phyloP scores from a whole-genome alignment of 2,329 filamentous ascomycete species.

The Hortaea sp. region DNA sequence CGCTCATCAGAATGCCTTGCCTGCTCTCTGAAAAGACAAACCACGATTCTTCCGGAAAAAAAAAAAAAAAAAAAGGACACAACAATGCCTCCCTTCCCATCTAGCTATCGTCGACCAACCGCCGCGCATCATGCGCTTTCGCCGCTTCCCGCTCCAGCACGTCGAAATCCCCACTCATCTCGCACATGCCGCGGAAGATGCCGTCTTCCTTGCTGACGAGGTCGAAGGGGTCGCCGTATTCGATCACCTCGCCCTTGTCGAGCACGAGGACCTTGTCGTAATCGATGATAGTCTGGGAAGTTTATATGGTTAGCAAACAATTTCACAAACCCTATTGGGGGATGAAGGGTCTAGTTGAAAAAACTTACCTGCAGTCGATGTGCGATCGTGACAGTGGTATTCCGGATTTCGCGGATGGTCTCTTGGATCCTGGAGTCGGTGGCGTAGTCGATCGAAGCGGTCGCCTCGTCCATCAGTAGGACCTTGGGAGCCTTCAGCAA shows the following conservation, averaged over 20 bases:
- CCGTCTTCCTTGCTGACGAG: constrained; percentile 63
- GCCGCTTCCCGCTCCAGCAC: constrained; percentile 46
- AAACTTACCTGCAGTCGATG: constrained; percentile 57
- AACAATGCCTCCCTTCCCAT: not conserved
- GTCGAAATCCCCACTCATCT: constrained; percentile 56
- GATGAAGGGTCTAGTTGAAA: not conserved
- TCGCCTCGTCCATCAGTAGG: constrained; percentile 98
- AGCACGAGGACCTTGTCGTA: constrained; percentile 96
- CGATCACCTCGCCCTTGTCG: constrained; percentile 76
- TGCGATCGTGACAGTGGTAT: constrained; percentile 93
- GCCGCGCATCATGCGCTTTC: constrained; percentile 35
- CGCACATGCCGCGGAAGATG: constrained; percentile 57
- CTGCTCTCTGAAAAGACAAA: not conserved
- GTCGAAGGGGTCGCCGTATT: constrained; percentile 84
- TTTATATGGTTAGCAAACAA: not conserved
- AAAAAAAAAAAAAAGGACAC: not conserved
- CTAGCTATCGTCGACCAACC: constrained; percentile 28
- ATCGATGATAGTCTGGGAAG: constrained; percentile 76
- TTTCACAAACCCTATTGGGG: too few relatives aligned
- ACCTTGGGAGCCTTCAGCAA: constrained; percentile 86
- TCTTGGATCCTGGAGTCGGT: constrained; percentile 95
- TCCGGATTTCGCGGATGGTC: constrained; percentile 81
- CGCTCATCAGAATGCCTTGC: not conserved
- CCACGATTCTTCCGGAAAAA: not conserved
- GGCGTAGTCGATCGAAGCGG: constrained; percentile 91